phyloP scores from a whole-genome alignment of 148 eudicot genomes.

The Nyssa sinensis region DNA sequence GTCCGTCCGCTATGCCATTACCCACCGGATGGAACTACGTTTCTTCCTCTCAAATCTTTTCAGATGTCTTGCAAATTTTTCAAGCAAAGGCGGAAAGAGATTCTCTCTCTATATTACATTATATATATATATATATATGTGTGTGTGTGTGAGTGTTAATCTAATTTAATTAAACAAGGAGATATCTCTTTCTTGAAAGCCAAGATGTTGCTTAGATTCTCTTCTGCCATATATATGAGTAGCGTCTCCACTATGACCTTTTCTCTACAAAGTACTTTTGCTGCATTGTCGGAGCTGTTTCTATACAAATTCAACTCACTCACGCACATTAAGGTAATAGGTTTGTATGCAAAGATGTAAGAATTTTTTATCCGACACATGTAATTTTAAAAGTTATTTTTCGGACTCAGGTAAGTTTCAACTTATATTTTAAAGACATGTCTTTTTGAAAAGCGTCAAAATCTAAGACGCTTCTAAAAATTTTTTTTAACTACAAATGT shows the following conservation, averaged over 20 bases:
- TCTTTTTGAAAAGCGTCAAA: too few species aligned
- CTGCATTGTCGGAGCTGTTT: background rate
- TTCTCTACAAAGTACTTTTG: background rate
- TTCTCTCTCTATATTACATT: background rate
- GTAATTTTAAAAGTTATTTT: too few species aligned
- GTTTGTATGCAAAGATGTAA: background rate
- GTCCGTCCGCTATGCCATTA: background rate
- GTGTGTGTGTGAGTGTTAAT: too few species aligned
- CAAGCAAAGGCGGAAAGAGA: background rate
- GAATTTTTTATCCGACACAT: too few species aligned
- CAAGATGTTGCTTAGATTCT: background rate
- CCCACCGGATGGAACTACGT: background rate
- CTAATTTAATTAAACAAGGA: background rate
- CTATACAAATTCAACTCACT: background rate
- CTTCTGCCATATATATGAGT: background rate
- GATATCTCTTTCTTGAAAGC: background rate
- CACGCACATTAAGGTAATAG: background rate
- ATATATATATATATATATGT: too few species aligned
- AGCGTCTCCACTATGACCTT: background rate
- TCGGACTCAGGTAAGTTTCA: too few species aligned
- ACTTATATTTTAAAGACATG: too few species aligned
- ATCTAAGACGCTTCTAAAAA: too few species aligned
- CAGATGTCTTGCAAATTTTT: background rate
- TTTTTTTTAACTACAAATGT: too few species aligned
- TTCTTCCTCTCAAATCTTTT: background rate